These are phyloP conservation scores for Elsinoe australis DNA, from an alignment of 2,329 filamentous ascomycete species.

Conservation along the genomic window DNA sequence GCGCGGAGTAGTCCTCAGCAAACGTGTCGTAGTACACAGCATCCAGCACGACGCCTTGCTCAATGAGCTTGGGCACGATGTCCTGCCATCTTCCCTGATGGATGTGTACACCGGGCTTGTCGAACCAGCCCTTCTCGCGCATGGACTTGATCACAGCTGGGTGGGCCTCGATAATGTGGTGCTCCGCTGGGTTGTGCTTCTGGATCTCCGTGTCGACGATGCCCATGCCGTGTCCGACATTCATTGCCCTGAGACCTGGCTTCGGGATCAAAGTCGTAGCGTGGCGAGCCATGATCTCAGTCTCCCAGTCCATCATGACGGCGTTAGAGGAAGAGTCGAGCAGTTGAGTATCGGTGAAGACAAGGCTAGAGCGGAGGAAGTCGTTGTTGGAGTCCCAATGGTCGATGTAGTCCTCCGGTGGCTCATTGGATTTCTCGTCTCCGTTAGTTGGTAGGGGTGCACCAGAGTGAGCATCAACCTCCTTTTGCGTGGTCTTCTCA, in stretches of 20 bases:
- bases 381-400: slow-evolving; percentile 37
- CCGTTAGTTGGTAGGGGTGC: neutral
- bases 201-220: slow-evolving; percentile 44
- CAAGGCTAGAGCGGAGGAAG: slow-evolving; percentile 43
- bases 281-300: slow-evolving; percentile 42
- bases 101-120: slow-evolving; percentile 42
- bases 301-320: slow-evolving; percentile 50
- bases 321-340: slow-evolving; percentile 44
- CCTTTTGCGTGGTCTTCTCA: neutral
- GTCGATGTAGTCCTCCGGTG: slow-evolving; percentile 20
- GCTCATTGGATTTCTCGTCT: slow-evolving; percentile 22
- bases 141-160: slow-evolving; percentile 42
- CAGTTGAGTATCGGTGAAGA: slow-evolving; percentile 41
- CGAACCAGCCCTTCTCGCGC: slow-evolving; percentile 42
- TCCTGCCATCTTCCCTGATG: slow-evolving; percentile 46
- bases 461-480: neutral
- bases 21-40: slow-evolving; percentile 93
- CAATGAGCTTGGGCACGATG: slow-evolving; percentile 39
- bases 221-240: slow-evolving; percentile 46
- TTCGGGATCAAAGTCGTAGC: slow-evolving; percentile 38
- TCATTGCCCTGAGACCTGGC: slow-evolving; percentile 39
- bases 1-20: slow-evolving; percentile 81
- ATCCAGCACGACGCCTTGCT: slow-evolving; percentile 38
- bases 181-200: slow-evolving; percentile 36
- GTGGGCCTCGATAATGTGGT: slow-evolving; percentile 48